Evolutionary conservation across 2,329 filamentous ascomycete species (phyloP).

Genomic region (Trichoderma pleuroti): DNA sequence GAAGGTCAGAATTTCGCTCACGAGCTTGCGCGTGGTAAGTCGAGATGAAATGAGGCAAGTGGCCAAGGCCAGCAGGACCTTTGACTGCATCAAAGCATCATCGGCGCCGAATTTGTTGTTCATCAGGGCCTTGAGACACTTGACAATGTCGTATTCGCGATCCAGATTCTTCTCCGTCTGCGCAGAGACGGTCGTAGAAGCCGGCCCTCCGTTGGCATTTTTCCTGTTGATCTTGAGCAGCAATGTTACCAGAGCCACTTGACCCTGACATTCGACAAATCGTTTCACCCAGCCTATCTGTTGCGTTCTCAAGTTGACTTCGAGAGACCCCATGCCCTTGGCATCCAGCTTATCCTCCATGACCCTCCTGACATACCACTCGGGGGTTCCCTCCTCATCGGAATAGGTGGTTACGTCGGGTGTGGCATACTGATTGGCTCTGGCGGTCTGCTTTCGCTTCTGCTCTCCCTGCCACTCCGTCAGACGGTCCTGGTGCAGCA

Average conservation of each 20-base stretch:
- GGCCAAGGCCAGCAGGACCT: conserved; percentile 82
- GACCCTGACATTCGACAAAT: conserved; percentile 95
- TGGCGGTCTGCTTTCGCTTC: conserved; percentile 74
- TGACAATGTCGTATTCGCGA: conserved; percentile 93
- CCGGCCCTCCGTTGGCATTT: conserved; percentile 71
- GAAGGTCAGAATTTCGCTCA: conserved; percentile 95
- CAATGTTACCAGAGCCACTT: conserved; percentile 91
- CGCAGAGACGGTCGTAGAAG: conserved; percentile 47
- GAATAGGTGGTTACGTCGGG: conserved; percentile 70
- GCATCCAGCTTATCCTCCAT: conserved; percentile 92
- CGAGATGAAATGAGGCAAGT: conserved; percentile 85
- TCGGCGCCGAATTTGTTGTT: conserved; percentile 99
- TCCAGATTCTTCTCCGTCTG: conserved; percentile 76
- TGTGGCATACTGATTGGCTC: conserved; percentile 66
- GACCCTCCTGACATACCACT: conserved; percentile 96
- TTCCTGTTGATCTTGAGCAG: conserved; percentile 90
- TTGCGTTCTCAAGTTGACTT: conserved; percentile 91
- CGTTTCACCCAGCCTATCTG: conserved; percentile 96
- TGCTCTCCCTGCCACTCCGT: conserved; percentile 94
- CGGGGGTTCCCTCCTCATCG: conserved; percentile 92
- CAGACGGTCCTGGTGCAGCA: conserved; percentile 91
- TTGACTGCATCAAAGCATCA: conserved; percentile 85
- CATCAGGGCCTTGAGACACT: conserved; percentile 95
- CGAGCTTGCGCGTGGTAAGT: conserved; percentile 86
- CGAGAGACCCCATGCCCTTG: conserved; percentile 87